phyloP scores from a whole-genome alignment of 1,284 basidiomycete genomes.

The Microbotryum intermedium region DNA sequence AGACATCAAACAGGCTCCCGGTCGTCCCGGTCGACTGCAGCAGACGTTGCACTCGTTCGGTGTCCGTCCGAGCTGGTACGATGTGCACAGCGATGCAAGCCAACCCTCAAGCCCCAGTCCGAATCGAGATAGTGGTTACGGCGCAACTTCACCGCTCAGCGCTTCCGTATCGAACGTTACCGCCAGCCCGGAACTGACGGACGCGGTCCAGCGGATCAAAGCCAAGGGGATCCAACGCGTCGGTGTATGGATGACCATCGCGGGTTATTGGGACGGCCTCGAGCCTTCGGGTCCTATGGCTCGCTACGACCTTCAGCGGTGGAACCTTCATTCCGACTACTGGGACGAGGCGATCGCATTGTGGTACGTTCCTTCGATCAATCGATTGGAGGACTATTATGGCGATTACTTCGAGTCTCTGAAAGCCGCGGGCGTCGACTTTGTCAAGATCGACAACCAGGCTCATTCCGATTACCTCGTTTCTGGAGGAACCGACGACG shows the following conservation, averaged over 20 bases:
- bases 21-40: neutral
- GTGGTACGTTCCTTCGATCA: constrained; percentile 18
- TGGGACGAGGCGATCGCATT: neutral
- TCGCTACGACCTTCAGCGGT: constrained; percentile 10
- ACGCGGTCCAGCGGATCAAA: constrained; percentile 14
- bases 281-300: constrained; percentile 18
- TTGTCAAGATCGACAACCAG: constrained; percentile 38
- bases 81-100: neutral
- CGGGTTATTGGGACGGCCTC: constrained; percentile 31
- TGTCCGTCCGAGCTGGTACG: constrained; percentile 9
- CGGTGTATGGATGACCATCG: constrained; percentile 33
- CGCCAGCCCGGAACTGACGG: constrained; percentile 2
- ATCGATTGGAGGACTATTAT: constrained; percentile 31
- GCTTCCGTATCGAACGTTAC: too few relatives aligned
- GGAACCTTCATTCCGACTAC: constrained; percentile 1
- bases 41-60: constrained; percentile 5
- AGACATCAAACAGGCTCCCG: constrained; percentile 9
- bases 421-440: constrained; percentile 32
- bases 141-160: too few relatives aligned
- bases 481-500: constrained; percentile 1
- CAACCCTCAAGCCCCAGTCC: too few relatives aligned
- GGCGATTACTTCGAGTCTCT: constrained; percentile 32
- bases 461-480: constrained; percentile 27
- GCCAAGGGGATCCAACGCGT: constrained; percentile 20
- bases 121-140: too few relatives aligned